Conservation (phyloP, 306 rosid genomes). For the Ceratonia siliqua region DNA sequence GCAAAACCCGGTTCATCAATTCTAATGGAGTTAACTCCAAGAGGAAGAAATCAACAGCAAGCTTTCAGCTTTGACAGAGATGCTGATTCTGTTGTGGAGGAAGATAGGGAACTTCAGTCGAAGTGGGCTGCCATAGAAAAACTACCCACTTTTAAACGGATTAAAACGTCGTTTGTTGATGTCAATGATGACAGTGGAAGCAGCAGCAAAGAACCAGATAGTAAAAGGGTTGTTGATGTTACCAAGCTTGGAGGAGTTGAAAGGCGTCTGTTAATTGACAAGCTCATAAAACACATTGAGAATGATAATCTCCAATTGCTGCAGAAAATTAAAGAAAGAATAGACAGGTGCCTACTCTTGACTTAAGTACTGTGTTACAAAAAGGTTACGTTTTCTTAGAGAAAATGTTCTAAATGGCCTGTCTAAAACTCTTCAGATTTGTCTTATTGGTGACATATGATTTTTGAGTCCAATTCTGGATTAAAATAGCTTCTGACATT, state of each 20-base stretch:
- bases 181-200: constrained; percentile 26
- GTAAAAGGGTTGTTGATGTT: constrained; percentile 57
- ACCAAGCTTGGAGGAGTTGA: constrained; percentile 63
- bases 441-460: neutral
- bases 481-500: constrained; percentile 8
- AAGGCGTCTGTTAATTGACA: constrained; percentile 54
- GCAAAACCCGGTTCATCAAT: constrained; percentile 8
- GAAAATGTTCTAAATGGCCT: neutral
- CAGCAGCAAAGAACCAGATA: constrained; percentile 32
- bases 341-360: constrained; percentile 48
- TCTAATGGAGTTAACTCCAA: constrained; percentile 52
- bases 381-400: constrained; percentile 1
- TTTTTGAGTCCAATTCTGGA: constrained; percentile 8
- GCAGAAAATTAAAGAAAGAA: constrained; percentile 50
- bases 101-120: constrained; percentile 50
- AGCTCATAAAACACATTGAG: constrained; percentile 61
- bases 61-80: constrained; percentile 46
- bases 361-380: neutral
- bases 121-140: constrained; percentile 63
- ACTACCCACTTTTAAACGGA: constrained; percentile 54
- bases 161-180: constrained; percentile 53
- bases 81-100: constrained; percentile 56
- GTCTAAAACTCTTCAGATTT: constrained; percentile 7
- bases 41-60: constrained; percentile 47
- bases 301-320: constrained; percentile 55